These are phyloP conservation scores for Camellia japonica DNA, from an alignment of 148 eudicot species.

Conservation along the genomic window DNA sequence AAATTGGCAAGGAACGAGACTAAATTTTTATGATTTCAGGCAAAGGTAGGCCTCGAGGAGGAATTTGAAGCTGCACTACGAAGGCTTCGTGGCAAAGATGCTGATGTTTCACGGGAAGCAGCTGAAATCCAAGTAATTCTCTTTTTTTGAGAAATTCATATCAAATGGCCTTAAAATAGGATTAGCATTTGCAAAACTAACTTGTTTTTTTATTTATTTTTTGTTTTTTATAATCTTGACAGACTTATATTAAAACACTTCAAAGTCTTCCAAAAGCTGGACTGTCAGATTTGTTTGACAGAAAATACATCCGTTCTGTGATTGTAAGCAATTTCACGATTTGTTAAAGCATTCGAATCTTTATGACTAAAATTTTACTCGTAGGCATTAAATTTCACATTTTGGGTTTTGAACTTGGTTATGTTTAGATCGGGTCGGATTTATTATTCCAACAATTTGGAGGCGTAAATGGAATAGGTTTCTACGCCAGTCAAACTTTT, in stretches of 20 bases:
- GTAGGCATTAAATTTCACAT: no score
- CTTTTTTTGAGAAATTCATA: neutral
- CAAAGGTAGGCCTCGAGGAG: conserved; percentile 54
- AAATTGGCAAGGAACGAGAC: neutral
- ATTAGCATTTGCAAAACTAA: neutral
- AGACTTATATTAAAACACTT: conserved; percentile 46
- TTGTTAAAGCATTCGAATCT: neutral
- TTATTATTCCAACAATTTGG: conserved; percentile 83
- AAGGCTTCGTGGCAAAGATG: conserved; percentile 62
- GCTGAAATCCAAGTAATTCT: conserved; percentile 55
- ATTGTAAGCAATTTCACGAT: conserved; percentile 46
- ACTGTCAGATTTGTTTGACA: conserved; percentile 53
- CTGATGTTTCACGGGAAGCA: conserved; percentile 61
- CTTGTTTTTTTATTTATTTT: neutral
- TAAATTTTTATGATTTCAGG: conserved; percentile 33
- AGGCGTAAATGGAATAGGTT: conserved; percentile 77
- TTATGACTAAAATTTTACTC: no score
- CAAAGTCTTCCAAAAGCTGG: conserved; percentile 55
- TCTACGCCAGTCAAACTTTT: conserved; percentile 69
- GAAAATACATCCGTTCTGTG: conserved; percentile 54
- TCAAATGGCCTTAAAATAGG: no score
- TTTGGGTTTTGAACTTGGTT: neutral
- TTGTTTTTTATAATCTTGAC: neutral
- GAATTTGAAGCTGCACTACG: conserved; percentile 57
- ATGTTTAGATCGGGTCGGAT: conserved; percentile 67